Evolutionary conservation across 2,329 filamentous ascomycete species (phyloP), one percentile per base, ranked within the genome.

Genomic region (Pseudovirgaria hyperparasitica): DNA sequence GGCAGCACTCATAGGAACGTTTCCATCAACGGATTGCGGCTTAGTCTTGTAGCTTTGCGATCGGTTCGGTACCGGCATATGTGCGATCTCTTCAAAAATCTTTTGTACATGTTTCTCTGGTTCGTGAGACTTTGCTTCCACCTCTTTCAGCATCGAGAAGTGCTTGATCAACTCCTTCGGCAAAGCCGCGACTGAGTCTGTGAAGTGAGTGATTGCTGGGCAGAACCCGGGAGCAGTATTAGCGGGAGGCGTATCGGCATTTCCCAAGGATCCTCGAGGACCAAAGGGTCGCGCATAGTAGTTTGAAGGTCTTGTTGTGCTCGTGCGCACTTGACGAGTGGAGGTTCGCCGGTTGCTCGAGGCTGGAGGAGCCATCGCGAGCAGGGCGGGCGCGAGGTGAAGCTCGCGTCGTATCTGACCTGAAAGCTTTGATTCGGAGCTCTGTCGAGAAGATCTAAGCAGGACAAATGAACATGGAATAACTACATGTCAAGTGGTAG

Each of bases 141-240:
- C 90, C 59, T 98, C 90, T 54, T 94, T 94, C 41, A 98, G 67
- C 30, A 96, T 70, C 18, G 87, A 94, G 43, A 93, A 93, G 55
- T 98, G 87, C 48, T 85, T 77, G 42, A 93, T 84, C 26, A 94
- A 82, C 59, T 98, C 90, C 53, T 86, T 86, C 4, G 90, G 90
- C 15, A 98, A 71, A 20, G 87, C 86, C 27, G 84, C 77, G 48
- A 96, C 84, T 36, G 85, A 77, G 54, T 96, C 86, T 36, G 87
- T 82, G 52, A 98, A 96, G 50, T 75, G 73, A 21, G 70, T 70
- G 36, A 79, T 66, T 14, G 71, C 74, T 32, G 75, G 73, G 41
- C 71, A 76, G 54, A 79, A 74, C 42, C 62, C 63, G 15, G 56
- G 54, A 22, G 54, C 45, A 30, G 40, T 43, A 36, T 40, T 52